Evolutionary conservation across 495 filamentous ascomycete species (phyloP), one percentile per base, ranked within the genome.

Genomic region (Talaromyces stipitatus): DNA sequence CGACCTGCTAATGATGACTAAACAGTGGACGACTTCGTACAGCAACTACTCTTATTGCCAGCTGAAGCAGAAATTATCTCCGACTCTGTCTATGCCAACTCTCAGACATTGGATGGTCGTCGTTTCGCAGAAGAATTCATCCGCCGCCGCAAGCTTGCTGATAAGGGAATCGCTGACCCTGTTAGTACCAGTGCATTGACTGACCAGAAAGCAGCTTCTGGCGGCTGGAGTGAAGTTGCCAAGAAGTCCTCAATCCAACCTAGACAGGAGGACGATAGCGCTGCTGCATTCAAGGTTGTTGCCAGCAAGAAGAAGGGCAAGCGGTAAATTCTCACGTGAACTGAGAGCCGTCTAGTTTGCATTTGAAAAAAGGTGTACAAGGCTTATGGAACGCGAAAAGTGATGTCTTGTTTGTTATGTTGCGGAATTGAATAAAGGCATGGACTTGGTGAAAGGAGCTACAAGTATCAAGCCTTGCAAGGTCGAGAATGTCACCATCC

Each of bases 141-240:
- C 56, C 85, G 90, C 23, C 91, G 94, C 56, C 90, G 89, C 69
- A 92, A 90, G 79, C 81, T 92, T 1, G 95, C 92, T 1, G 91
- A 96, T 59, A 90, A 87, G 76, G 94, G 94, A 27, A 78, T 96
- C 28, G 76, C 94, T 66, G 74, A 84, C 55, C 70, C 78, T 54
- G 69, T 77, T 61, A 62, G 66, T 18, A 65, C 67, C 22, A 76
- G 77, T 52, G 72, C 66, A 1, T 75, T 74, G 45, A 73, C 70
- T 2, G 74, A 76, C 38, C 66, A 41, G 16, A 60, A 70, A 61
- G 72, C 69, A 55, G 76, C 67, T 54, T 72, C 72, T 18, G 87
- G 90, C 56, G 94, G 94, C 24, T 97, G 94, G 94, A 96, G 82
- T 64, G 95, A 97, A 74, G 94, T 98, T 61, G 94, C 94, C 8